These are phyloP conservation scores for Ganoderma lucidum DNA, from an alignment of 1,284 basidiomycete genomes.

Conservation along the genomic window DNA sequence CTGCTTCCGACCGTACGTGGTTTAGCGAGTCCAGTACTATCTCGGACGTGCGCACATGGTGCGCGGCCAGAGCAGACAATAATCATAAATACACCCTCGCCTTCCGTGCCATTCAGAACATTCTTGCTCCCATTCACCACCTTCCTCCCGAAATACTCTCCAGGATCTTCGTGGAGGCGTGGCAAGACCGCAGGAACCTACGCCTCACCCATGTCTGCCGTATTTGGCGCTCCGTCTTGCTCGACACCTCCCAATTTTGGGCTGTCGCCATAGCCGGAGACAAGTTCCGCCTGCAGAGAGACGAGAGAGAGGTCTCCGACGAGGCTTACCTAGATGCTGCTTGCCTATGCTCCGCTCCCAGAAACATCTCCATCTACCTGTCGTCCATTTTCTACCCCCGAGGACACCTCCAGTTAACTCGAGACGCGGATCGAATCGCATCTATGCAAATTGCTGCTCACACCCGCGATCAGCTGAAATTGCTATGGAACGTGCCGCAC, in stretches of 20 bases:
- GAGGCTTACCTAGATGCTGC: background rate
- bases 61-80: background rate
- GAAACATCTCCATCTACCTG: background rate
- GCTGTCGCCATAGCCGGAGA: background rate
- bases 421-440: background rate
- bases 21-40: background rate
- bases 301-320: background rate
- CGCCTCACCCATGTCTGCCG: background rate
- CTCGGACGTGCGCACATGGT: background rate
- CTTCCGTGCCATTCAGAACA: background rate
- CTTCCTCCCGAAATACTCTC: background rate
- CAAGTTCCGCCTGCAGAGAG: background rate
- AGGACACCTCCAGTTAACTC: background rate
- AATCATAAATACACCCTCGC: background rate
- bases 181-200: background rate
- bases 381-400: background rate
- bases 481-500: background rate
- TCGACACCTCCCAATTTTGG: background rate
- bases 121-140: background rate
- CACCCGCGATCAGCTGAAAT: background rate
- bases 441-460: background rate
- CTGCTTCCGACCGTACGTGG: background rate
- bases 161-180: background rate
- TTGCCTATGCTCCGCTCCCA: background rate
- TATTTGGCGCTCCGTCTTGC: background rate